phyloP scores from a whole-genome alignment of 306 rosid species.

The Ormosia emarginata region DNA sequence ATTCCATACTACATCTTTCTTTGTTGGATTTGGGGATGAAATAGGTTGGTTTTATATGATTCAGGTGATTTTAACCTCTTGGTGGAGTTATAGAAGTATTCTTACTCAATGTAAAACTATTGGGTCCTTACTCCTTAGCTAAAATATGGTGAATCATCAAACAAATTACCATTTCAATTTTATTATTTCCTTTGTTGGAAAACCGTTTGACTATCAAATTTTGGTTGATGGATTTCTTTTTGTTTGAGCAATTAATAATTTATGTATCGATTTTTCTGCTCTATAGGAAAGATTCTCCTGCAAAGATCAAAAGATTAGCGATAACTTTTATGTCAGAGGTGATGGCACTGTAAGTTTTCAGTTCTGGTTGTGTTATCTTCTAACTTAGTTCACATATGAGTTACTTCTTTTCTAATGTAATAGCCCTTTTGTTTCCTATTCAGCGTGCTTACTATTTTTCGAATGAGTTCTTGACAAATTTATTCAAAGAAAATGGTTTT shows the following conservation, averaged over 20 bases:
- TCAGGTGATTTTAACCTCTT: slow-evolving; percentile 5
- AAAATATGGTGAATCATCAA: slow-evolving; percentile 20
- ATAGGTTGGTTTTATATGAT: neutral
- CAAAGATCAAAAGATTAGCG: slow-evolving; percentile 89
- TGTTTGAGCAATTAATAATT: neutral
- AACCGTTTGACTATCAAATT: slow-evolving; percentile 10
- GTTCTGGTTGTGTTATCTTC: neutral
- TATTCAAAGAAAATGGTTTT: slow-evolving; percentile 83
- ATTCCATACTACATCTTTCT: neutral
- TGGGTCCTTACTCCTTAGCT: neutral
- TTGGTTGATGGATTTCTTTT: neutral
- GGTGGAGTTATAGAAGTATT: neutral
- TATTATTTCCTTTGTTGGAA: neutral
- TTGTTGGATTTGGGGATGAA: neutral
- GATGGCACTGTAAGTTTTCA: slow-evolving; percentile 86
- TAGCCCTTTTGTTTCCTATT: slow-evolving; percentile 18
- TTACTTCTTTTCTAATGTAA: slow-evolving; percentile 17
- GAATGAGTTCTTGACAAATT: slow-evolving; percentile 69
- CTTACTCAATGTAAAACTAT: neutral
- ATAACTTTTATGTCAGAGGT: slow-evolving; percentile 87
- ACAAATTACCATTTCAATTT: neutral
- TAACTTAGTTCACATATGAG: neutral
- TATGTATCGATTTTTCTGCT: slow-evolving; percentile 9
- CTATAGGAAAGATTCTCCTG: slow-evolving; percentile 73
- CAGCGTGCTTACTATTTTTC: slow-evolving; percentile 98